Evolutionary conservation across 352 stramenopile species (phyloP).

Genomic region (Globisporangium splendens): DNA sequence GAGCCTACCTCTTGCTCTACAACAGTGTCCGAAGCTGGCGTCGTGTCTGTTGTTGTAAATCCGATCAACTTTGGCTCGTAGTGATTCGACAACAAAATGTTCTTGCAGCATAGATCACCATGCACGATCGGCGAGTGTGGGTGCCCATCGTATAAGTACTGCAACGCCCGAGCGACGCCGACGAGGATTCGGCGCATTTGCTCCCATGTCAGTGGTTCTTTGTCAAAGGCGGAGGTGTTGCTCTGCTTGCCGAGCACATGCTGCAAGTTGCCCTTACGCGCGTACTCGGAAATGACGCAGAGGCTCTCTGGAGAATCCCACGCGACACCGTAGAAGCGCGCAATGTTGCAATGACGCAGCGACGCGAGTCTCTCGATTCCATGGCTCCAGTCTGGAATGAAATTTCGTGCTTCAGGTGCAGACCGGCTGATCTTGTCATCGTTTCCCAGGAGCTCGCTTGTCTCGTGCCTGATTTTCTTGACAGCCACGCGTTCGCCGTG

Average conservation of each 20-base stretch:
- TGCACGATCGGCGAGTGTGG: slow-evolving; percentile 31
- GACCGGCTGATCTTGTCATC: not conserved
- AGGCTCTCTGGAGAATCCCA: slow-evolving; percentile 28
- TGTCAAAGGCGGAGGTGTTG: not conserved
- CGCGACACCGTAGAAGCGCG: slow-evolving; percentile 34
- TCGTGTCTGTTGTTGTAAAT: too few species aligned
- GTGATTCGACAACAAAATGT: slow-evolving; percentile 32
- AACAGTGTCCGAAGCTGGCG: too few species aligned
- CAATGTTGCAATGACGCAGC: slow-evolving; percentile 42
- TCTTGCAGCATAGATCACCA: slow-evolving; percentile 43
- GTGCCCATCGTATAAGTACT: slow-evolving; percentile 45
- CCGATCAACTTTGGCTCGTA: slow-evolving; percentile 13
- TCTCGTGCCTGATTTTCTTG: slow-evolving; percentile 30
- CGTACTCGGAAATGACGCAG: slow-evolving; percentile 34
- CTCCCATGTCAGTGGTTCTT: slow-evolving; percentile 23
- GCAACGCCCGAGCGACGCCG: slow-evolving; percentile 48
- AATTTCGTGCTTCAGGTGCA: slow-evolving; percentile 6
- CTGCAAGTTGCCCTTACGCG: slow-evolving; percentile 30
- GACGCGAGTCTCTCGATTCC: slow-evolving; percentile 41
- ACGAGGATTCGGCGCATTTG: slow-evolving; percentile 26
- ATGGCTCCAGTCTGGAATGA: slow-evolving; percentile 34
- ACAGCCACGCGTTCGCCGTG: slow-evolving; percentile 35
- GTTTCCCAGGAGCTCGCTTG: not conserved
- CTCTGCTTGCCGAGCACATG: slow-evolving; percentile 13
- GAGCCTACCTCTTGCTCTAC: too few species aligned